phyloP scores from a whole-genome alignment of 2,329 filamentous ascomycete genomes.

The Penicillium glabrum region DNA sequence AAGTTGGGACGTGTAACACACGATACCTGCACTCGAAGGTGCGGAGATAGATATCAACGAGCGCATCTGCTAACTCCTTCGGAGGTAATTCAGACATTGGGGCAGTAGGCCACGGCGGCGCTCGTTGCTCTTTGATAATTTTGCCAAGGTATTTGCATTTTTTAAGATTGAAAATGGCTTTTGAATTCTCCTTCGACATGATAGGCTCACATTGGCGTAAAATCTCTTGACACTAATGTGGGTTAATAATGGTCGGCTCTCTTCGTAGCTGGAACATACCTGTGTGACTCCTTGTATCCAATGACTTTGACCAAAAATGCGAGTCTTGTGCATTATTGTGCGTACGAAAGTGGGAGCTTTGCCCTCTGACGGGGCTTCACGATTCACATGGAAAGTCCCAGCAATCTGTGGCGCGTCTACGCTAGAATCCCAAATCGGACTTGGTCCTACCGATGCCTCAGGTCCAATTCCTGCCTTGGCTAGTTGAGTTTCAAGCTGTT shows the following conservation, averaged over 20 bases:
- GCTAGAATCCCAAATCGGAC: conserved; percentile 35
- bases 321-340: conserved; percentile 54
- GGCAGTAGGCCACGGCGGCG: conserved; percentile 50
- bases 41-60: conserved; percentile 56
- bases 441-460: conserved; percentile 10
- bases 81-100: conserved; percentile 47
- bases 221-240: conserved; percentile 28
- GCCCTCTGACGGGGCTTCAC: conserved; percentile 35
- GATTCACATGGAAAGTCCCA: conserved; percentile 47
- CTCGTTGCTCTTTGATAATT: conserved; percentile 52
- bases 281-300: conserved; percentile 52
- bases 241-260: background rate
- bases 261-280: background rate
- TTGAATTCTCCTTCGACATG: conserved; percentile 38
- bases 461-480: conserved; percentile 25
- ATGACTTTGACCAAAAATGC: conserved; percentile 57
- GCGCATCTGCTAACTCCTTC: conserved; percentile 45
- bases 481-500: conserved; percentile 48
- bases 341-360: conserved; percentile 37
- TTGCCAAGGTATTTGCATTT: conserved; percentile 56
- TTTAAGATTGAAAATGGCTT: conserved; percentile 39
- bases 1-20: conserved; percentile 58
- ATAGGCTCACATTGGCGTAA: conserved; percentile 47
- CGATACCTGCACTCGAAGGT: conserved; percentile 57
- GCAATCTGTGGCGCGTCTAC: conserved; percentile 40